These are phyloP conservation scores for Simmondsia chinensis DNA, from an alignment of 148 eudicot genomes.

Conservation along the genomic window DNA sequence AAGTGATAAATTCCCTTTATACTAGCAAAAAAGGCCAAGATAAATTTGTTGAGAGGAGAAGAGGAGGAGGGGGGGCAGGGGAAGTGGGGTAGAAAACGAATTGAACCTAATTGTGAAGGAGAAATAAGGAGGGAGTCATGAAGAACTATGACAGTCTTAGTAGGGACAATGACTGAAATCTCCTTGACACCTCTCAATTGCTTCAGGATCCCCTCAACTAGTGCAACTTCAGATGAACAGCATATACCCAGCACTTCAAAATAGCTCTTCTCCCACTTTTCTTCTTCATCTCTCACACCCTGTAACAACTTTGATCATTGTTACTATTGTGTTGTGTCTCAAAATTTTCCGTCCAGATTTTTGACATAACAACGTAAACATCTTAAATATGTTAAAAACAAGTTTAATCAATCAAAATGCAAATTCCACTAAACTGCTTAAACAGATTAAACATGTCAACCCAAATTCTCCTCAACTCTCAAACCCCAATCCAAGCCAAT, in stretches of 20 bases:
- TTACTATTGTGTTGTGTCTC: not conserved
- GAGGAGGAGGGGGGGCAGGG: too few relatives aligned
- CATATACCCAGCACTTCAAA: slow-evolving; percentile 40
- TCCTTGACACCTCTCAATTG: slow-evolving; percentile 28
- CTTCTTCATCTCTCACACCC: not conserved
- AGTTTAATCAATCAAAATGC: too few relatives aligned
- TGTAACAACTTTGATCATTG: not conserved
- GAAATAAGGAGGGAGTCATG: slow-evolving; percentile 25
- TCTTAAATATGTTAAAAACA: too few relatives aligned
- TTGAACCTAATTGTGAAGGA: slow-evolving; percentile 25
- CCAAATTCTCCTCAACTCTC: too few relatives aligned
- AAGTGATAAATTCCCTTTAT: not conserved
- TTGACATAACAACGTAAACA: too few relatives aligned
- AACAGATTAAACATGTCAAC: too few relatives aligned
- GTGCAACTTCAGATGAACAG: slow-evolving; percentile 35
- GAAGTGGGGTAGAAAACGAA: too few relatives aligned
- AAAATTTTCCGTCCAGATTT: too few relatives aligned
- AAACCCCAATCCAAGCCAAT: too few relatives aligned
- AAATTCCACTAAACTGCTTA: too few relatives aligned
- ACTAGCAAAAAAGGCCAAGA: too few relatives aligned
- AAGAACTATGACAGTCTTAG: slow-evolving; percentile 29
- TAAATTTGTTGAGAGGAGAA: too few relatives aligned
- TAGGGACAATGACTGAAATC: slow-evolving; percentile 27
- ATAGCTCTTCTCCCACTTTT: slow-evolving; percentile 28
- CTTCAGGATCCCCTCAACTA: slow-evolving; percentile 21